Evolutionary conservation across 495 filamentous ascomycete genomes (phyloP), one percentile per base, ranked within the genome.

Genomic region (Xylona heveae): DNA sequence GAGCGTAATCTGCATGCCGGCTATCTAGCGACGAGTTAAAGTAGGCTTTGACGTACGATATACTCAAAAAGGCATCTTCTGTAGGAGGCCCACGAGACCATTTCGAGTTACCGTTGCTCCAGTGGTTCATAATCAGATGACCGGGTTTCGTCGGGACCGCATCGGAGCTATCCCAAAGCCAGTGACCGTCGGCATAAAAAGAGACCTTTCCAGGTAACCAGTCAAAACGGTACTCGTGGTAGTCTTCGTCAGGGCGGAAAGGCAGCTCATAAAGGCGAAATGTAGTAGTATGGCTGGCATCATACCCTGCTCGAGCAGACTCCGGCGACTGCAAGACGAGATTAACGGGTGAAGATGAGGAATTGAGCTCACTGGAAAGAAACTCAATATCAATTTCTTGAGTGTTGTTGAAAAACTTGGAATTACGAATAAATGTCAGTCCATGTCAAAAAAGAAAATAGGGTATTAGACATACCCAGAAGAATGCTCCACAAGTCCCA

Each of bases 341-440:
- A 43, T 82, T 78, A 19, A 84, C 52, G 0, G 68, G 70, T 36
- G 64, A 54, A 38, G 32, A 29, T 10, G 29, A 30, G 5, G 30
- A 10, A 25, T 38, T 39, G 33, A 71, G 71, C 31, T 78, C 57
- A 4, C 53, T 47, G 16, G 71, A 71, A 10, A 82, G 59, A 44
- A 77, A 71, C 38, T 82, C 77, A 48, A 83, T 66, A 47, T 83
- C 77, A 38, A 81, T 78, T 40, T 83, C 77, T 46, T 78, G 73
- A 3, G 70, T 73, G 46, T 83, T 66, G 45, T 81, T 77, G 46
- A 62, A 62, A 51, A 76, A 83, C 71, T 75, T 33, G 8, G 10
- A 9, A 6, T 14, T 21, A 7, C 22, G 27, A 30, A 20, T 13
- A 31, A 32, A 43, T 12, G 21, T 6, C 4, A 23, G 4, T 3